Conservation (phyloP, 352 stramenopile genomes). For the Phytophthora kernoviae region DNA sequence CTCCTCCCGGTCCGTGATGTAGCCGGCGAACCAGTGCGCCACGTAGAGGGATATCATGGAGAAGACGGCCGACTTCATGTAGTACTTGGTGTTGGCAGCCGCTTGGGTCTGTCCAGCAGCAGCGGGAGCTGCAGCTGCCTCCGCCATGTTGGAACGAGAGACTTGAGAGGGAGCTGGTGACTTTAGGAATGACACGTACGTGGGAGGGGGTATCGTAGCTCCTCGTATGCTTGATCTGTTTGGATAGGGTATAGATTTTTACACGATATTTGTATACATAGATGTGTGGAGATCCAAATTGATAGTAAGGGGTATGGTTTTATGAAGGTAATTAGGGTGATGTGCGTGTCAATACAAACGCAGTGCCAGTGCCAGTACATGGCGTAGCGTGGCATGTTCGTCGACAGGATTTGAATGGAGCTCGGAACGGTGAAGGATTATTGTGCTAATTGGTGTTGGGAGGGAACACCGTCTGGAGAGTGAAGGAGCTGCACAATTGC, state of each 20-base stretch:
- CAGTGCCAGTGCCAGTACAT: no score
- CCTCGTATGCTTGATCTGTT: not conserved
- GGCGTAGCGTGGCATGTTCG: no score
- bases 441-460: not conserved
- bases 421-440: not conserved
- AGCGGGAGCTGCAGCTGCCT: slow-evolving; percentile 29
- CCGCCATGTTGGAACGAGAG: slow-evolving; percentile 27
- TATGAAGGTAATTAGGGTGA: no score
- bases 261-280: no score
- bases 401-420: not conserved
- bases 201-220: slow-evolving; percentile 2
- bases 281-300: not conserved
- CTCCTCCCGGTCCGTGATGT: slow-evolving; percentile 65
- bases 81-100: slow-evolving; percentile 57
- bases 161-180: slow-evolving; percentile 20
- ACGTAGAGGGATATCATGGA: slow-evolving; percentile 77
- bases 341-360: no score
- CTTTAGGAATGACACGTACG: slow-evolving; percentile 31
- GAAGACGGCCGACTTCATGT: slow-evolving; percentile 79
- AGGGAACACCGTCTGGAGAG: not conserved
- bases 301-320: not conserved
- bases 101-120: slow-evolving; percentile 27
- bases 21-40: slow-evolving; percentile 59
- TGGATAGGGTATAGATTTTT: no score
- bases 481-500: slow-evolving; percentile 7